These are phyloP conservation scores for Aplosporella prunicola DNA, from an alignment of 2,329 filamentous ascomycete species.

Conservation along the genomic window DNA sequence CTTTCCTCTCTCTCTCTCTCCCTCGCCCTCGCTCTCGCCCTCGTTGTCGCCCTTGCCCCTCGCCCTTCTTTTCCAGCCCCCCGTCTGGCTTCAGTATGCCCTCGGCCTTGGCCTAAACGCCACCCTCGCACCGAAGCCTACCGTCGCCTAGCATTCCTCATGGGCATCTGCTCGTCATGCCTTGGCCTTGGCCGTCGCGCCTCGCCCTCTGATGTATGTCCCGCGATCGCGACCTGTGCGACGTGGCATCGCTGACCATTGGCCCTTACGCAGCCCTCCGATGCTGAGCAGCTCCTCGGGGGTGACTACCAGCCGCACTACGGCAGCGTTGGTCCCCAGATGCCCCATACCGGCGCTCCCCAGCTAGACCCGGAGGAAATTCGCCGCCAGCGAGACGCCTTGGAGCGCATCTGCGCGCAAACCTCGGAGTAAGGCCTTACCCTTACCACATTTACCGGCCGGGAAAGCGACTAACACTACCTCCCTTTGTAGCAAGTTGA, in stretches of 20 bases:
- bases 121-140: neutral
- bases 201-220: slow-evolving; percentile 34
- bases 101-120: neutral
- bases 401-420: slow-evolving; percentile 41
- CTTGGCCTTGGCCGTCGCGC: slow-evolving; percentile 35
- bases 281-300: slow-evolving; percentile 38
- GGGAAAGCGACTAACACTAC: slow-evolving; percentile 1
- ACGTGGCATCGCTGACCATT: slow-evolving; percentile 6
- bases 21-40: neutral
- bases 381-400: slow-evolving; percentile 36
- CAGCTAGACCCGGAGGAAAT: slow-evolving; percentile 42
- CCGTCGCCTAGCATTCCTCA: slow-evolving; percentile 18
- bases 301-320: slow-evolving; percentile 35
- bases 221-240: neutral
- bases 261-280: slow-evolving; percentile 29
- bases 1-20: slow-evolving; percentile 4
- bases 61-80: no score
- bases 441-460: no score
- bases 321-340: slow-evolving; percentile 27
- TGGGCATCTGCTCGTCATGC: slow-evolving; percentile 42
- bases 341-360: slow-evolving; percentile 24
- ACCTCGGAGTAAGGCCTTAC: slow-evolving; percentile 35
- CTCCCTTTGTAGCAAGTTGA: slow-evolving; percentile 37
- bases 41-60: slow-evolving; percentile 2
- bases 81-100: no score